These are phyloP conservation scores for Colletotrichum chlorophyti DNA, from an alignment of 2,329 filamentous ascomycete genomes.

Conservation along the genomic window DNA sequence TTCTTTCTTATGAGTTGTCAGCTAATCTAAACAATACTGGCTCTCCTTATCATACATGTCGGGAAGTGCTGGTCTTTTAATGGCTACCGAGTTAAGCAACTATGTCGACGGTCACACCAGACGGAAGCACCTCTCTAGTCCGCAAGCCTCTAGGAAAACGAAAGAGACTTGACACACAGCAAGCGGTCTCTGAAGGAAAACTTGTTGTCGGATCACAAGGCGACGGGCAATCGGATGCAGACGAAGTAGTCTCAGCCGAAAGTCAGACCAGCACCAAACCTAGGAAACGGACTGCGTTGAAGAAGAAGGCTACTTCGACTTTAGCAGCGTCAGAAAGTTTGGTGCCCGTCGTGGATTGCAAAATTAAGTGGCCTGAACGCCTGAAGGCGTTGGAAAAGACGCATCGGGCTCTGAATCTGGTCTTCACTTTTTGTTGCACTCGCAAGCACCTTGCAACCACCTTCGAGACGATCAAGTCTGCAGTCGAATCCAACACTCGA, in stretches of 20 bases:
- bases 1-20: no score
- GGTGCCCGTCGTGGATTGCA: constrained; percentile 36
- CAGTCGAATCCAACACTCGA: constrained; percentile 85
- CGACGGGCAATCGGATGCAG: background rate
- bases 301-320: constrained; percentile 28
- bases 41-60: background rate
- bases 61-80: background rate
- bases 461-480: constrained; percentile 83
- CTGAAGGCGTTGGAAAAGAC: constrained; percentile 78
- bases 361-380: constrained; percentile 72
- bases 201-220: background rate
- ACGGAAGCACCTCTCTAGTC: background rate
- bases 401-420: constrained; percentile 86
- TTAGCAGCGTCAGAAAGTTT: constrained; percentile 19
- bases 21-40: no score
- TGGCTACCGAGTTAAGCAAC: background rate
- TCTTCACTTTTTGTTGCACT: constrained; percentile 94
- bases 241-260: background rate
- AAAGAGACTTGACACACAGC: constrained; percentile 26
- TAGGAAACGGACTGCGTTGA: constrained; percentile 12
- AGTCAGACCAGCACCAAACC: background rate
- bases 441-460: constrained; percentile 92
- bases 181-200: background rate
- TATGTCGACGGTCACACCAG: background rate
- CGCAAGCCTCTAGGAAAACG: constrained; percentile 15